Conservation (phyloP, 108 stramenopile genomes). For the Pseudonitzschia multistriata region DNA sequence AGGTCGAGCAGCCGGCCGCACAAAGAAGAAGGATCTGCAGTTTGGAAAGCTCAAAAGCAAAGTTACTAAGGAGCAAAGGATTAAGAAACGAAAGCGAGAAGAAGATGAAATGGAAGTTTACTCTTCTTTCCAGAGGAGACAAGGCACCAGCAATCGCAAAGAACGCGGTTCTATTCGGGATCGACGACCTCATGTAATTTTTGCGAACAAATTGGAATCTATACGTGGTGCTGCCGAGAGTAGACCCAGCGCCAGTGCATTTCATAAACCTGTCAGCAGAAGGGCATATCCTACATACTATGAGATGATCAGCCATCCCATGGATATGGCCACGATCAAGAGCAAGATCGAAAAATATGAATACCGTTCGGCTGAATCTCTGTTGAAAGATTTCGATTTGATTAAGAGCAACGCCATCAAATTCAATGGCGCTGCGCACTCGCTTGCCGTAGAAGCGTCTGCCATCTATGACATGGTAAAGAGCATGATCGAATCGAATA, state of each 20-base stretch:
- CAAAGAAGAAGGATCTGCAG: conserved; percentile 35
- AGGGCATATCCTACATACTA: conserved; percentile 60
- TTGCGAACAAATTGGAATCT: conserved; percentile 70
- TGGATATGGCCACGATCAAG: conserved; percentile 74
- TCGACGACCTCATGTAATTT: conserved; percentile 79
- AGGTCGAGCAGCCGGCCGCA: conserved; percentile 16
- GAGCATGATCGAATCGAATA: conserved; percentile 51
- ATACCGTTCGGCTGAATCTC: conserved; percentile 67
- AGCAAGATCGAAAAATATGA: conserved; percentile 82
- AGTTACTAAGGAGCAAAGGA: conserved; percentile 51
- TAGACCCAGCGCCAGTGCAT: conserved; percentile 61
- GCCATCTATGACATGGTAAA: conserved; percentile 74
- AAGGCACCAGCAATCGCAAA: conserved; percentile 75
- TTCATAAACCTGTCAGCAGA: conserved; percentile 69
- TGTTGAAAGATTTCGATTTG: conserved; percentile 76
- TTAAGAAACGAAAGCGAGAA: conserved; percentile 66
- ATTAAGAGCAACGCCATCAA: conserved; percentile 85
- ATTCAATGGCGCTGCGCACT: conserved; percentile 65
- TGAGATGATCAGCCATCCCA: conserved; percentile 79
- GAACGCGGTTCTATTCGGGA: conserved; percentile 82
- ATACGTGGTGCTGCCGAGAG: conserved; percentile 64
- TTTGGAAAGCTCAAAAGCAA: conserved; percentile 49
- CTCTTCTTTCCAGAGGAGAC: conserved; percentile 40
- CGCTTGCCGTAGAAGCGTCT: conserved; percentile 63
- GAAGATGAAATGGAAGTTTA: conserved; percentile 79